Percentiles rank a stretch among this genome's conserved stretches.
These are phyloP conservation scores for Trichoderma sp. DNA, from an alignment of 2,329 filamentous ascomycete species.

Conservation along the genomic window DNA sequence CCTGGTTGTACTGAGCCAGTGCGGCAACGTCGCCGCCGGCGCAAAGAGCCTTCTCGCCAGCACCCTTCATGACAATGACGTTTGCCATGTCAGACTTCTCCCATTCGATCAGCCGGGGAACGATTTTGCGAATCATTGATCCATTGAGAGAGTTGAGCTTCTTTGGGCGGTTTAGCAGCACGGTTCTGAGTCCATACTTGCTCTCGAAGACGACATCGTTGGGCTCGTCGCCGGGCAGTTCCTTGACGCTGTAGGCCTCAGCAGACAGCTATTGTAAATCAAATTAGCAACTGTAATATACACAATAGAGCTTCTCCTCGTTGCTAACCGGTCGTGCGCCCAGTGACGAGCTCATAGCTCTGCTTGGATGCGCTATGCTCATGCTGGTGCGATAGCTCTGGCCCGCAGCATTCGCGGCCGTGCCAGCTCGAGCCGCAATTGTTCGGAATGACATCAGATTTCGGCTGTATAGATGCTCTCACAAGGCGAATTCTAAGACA, in stretches of 20 bases:
- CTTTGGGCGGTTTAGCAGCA: conserved; percentile 88
- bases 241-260: conserved; percentile 43
- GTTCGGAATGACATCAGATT: conserved; percentile 57
- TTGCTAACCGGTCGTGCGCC: conserved; percentile 30
- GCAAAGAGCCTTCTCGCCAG: conserved; percentile 81
- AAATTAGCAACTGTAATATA: conserved; percentile 1
- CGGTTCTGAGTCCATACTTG: conserved; percentile 82
- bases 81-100: conserved; percentile 92
- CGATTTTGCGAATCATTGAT: conserved; percentile 94
- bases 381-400: conserved; percentile 41
- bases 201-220: conserved; percentile 93
- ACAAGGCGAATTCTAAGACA: conserved; percentile 32
- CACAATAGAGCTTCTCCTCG: not conserved
- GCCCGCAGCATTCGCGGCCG: conserved; percentile 45
- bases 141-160: conserved; percentile 91
- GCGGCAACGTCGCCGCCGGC: conserved; percentile 86
- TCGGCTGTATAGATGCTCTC: conserved; percentile 37
- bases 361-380: conserved; percentile 78
- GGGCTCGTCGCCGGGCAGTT: conserved; percentile 66
- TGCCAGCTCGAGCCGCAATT: conserved; percentile 52
- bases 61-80: conserved; percentile 86
- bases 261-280: conserved; percentile 33
- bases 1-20: conserved; percentile 70
- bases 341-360: conserved; percentile 61
- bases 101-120: conserved; percentile 88